Conservation (phyloP, 768 basidiomycete species). For the Collybiopsis confluens region DNA sequence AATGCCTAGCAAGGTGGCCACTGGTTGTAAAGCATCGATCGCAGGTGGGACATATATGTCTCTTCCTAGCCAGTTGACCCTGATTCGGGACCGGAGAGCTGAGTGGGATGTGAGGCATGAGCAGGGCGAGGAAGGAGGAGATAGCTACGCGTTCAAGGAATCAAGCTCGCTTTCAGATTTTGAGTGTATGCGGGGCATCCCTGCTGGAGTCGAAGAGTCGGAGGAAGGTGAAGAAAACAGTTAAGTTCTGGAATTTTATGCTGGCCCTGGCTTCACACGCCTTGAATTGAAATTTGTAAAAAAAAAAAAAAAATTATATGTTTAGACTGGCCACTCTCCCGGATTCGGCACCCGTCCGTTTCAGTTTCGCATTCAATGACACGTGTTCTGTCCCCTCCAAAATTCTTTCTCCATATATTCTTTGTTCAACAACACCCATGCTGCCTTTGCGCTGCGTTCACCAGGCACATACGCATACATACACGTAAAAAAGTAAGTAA, state of each 20-base stretch:
- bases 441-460: neutral
- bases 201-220: conserved; percentile 2
- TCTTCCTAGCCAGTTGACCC: conserved; percentile 30
- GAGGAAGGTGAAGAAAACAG: neutral
- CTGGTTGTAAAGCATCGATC: conserved; percentile 81
- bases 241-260: conserved; percentile 4
- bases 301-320: neutral
- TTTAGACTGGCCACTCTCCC: conserved; percentile 6
- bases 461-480: conserved; percentile 1
- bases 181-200: conserved; percentile 5
- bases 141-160: neutral
- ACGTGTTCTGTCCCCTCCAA: neutral
- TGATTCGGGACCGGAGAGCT: conserved; percentile 3
- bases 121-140: neutral
- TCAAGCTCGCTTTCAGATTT: neutral
- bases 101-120: neutral
- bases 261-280: conserved; percentile 5
- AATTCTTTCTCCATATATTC: too few relatives aligned
- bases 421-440: too few relatives aligned
- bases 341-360: conserved; percentile 2
- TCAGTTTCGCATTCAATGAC: neutral
- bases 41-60: conserved; percentile 69
- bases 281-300: conserved; percentile 3
- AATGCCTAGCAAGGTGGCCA: conserved; percentile 84
- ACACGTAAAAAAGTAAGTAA: conserved; percentile 1